These are phyloP conservation scores for Metroxylon sagu DNA, from an alignment of 176 grass and related monocot genomes.

Conservation along the genomic window DNA sequence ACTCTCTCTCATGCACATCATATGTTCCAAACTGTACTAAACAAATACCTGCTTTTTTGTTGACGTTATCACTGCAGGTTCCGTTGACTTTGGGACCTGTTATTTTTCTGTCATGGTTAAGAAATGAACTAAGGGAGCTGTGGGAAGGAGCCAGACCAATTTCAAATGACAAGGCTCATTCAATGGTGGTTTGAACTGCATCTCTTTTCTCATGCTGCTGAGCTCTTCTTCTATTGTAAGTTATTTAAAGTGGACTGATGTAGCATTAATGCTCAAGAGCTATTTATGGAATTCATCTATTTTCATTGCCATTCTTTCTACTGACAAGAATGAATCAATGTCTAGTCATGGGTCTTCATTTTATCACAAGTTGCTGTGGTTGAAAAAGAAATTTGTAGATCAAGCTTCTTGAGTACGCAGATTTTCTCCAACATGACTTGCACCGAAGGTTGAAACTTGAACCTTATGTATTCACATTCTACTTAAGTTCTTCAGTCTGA, in stretches of 20 bases:
- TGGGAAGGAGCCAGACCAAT: slow-evolving; percentile 65
- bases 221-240: not conserved
- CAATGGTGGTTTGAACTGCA: slow-evolving; percentile 50
- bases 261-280: slow-evolving; percentile 9
- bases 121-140: slow-evolving; percentile 75
- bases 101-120: slow-evolving; percentile 75
- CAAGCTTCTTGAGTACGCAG: too few relatives aligned
- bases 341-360: too few relatives aligned
- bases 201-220: not conserved
- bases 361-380: too few relatives aligned
- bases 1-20: too few relatives aligned
- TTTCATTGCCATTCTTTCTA: too few relatives aligned
- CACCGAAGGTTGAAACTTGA: too few relatives aligned
- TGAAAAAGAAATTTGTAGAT: too few relatives aligned
- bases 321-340: too few relatives aligned
- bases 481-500: too few relatives aligned
- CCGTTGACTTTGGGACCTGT: slow-evolving; percentile 82
- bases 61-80: slow-evolving; percentile 34
- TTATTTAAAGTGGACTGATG: slow-evolving; percentile 3
- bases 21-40: too few relatives aligned
- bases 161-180: slow-evolving; percentile 73
- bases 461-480: too few relatives aligned
- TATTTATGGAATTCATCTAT: slow-evolving; percentile 9
- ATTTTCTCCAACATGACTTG: too few relatives aligned
- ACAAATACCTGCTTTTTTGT: not conserved